Conservation (phyloP, 129 eudicot genomes). For the Tanacetum coccineum region DNA sequence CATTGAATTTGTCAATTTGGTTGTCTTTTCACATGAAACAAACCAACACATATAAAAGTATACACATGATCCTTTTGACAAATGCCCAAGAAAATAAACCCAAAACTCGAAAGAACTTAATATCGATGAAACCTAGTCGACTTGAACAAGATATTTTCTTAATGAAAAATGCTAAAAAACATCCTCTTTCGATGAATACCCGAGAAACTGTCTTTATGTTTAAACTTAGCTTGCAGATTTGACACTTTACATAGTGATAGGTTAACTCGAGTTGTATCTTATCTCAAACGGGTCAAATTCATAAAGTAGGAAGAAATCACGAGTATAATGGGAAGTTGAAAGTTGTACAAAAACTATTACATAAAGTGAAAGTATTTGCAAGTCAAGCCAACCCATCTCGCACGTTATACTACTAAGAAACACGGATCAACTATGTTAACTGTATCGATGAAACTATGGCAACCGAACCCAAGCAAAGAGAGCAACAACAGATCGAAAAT, state of each 20-base stretch:
- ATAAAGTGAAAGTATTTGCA: too few species aligned
- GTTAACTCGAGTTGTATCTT: background rate
- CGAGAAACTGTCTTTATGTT: too few species aligned
- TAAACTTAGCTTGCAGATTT: too few species aligned
- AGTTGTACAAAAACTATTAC: too few species aligned
- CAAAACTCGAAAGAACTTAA: background rate
- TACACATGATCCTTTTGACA: background rate
- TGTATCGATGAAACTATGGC: too few species aligned
- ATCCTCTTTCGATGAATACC: too few species aligned
- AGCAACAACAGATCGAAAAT: constrained; percentile 9
- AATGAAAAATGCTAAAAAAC: background rate
- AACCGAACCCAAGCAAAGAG: background rate
- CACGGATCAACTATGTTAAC: background rate
- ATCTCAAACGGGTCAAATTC: background rate
- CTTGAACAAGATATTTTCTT: background rate
- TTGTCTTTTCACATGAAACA: constrained; percentile 9
- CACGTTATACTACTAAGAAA: background rate
- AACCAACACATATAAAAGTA: background rate
- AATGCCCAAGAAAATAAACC: background rate
- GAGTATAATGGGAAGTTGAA: too few species aligned
- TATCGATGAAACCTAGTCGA: background rate
- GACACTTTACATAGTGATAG: too few species aligned
- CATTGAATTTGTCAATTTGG: constrained; percentile 20
- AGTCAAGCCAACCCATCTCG: background rate
- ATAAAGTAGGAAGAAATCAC: too few species aligned